Base-by-base conservation (phyloP, 257 asterid species). In the Penstemon barbatus region DNA sequence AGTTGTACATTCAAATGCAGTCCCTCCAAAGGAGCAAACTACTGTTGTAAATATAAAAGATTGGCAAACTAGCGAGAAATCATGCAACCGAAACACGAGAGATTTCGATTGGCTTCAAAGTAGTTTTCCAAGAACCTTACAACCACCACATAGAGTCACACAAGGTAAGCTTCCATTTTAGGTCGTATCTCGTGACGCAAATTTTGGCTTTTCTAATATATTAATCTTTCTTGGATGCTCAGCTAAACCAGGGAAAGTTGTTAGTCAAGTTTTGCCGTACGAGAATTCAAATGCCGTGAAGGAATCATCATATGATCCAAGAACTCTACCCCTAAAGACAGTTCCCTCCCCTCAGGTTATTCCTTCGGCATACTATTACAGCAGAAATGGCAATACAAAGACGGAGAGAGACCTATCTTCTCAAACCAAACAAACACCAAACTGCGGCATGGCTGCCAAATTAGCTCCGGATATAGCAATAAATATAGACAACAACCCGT, bases 391-490 rank as follows among this genome's bases (percentile, higher is more conserved):
- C 33, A 25, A 25, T 25, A 25, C 33, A 25, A 25, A 25, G 33
- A 25, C 33, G 33, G 33, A 25, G 33, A 25, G 33, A 25, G 33
- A 25, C 33, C 2, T 25, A 25, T 25, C 33, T 25, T 25, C 33
- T 1, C 33, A 25, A 25, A 25, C 33, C 33, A 25, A 25, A 25
- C 92, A 78, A 61, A 60, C 75, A 61, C 85, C 86, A 45, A 83
- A 80, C 69, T 79, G 89, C 65, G 84, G 84, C 56, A 78, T 76
- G 80, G 84, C 84, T 55, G 82, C 90, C 43, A 87, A 82, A 64
- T 46, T 84, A 73, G 83, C 86, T 8, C 85, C 93, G 0, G 93
- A 87, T 64, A 75, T 80, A 60, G 88, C 91, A 33, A 84, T 88
- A 18, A 82, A 80, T 57, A 84, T 84, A 10, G 94, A 86, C 5